Conservation (phyloP, 768 basidiomycete genomes). For the Boletus fagicola region DNA sequence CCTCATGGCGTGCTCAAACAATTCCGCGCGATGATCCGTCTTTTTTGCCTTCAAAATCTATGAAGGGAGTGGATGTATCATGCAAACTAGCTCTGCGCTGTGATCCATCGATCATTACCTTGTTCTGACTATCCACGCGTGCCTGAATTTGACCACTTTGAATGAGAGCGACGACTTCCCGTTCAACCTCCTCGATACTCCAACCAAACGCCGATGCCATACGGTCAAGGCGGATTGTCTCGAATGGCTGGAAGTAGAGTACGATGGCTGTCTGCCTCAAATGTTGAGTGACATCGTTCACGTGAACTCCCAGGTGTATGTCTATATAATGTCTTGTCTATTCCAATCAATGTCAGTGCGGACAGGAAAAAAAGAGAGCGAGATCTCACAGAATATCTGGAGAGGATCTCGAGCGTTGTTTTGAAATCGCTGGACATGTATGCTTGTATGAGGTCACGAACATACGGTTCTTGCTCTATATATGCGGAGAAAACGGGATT, state of each 20-base stretch:
- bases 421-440: conserved; percentile 90
- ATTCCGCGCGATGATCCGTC: conserved; percentile 71
- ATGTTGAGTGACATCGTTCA: conserved; percentile 58
- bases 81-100: neutral
- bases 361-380: neutral
- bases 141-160: conserved; percentile 75
- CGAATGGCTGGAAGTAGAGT: conserved; percentile 91
- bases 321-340: conserved; percentile 79
- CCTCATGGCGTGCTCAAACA: conserved; percentile 75
- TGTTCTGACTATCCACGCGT: conserved; percentile 86
- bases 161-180: conserved; percentile 74
- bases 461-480: conserved; percentile 83
- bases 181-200: conserved; percentile 67
- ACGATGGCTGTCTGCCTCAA: conserved; percentile 77
- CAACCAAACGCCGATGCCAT: conserved; percentile 90
- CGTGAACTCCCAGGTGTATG: conserved; percentile 71
- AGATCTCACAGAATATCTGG: conserved; percentile 60
- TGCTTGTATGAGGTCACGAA: conserved; percentile 81
- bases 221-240: conserved; percentile 75
- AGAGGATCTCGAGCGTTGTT: conserved; percentile 70
- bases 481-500: conserved; percentile 71
- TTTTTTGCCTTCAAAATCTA: conserved; percentile 81
- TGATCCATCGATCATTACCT: conserved; percentile 43
- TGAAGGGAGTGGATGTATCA: neutral
- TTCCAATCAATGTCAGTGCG: neutral